phyloP scores from a whole-genome alignment of 352 stramenopile species.

The Phytophthora kernoviae region DNA sequence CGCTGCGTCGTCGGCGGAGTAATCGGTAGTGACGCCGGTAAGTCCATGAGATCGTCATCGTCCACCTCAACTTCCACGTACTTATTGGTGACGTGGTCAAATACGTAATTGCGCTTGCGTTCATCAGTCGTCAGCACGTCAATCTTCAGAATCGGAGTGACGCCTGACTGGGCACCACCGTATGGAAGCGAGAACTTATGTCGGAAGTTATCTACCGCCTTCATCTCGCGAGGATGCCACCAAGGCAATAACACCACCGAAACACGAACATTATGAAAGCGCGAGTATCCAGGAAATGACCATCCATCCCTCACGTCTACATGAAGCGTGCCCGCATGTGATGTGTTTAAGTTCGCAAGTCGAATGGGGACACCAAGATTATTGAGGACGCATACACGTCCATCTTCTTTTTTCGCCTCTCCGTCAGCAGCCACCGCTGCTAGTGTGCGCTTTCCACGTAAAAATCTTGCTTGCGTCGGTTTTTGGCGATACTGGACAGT shows the following conservation, averaged over 20 bases:
- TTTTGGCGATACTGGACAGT: conserved; percentile 80
- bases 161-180: conserved; percentile 82
- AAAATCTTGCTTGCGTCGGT: conserved; percentile 73
- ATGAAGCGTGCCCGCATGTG: conserved; percentile 74
- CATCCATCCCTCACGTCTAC: conserved; percentile 87
- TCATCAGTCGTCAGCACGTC: conserved; percentile 73
- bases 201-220: conserved; percentile 72
- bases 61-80: conserved; percentile 86
- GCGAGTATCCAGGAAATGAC: conserved; percentile 80
- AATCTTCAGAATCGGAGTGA: conserved; percentile 85
- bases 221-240: conserved; percentile 81
- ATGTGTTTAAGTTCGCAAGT: conserved; percentile 89
- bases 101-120: conserved; percentile 84
- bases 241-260: conserved; percentile 86
- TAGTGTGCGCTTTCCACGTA: conserved; percentile 78
- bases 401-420: conserved; percentile 84
- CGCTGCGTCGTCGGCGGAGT: conserved; percentile 21
- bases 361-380: conserved; percentile 89
- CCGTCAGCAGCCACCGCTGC: conserved; percentile 77
- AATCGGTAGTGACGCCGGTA: conserved; percentile 22
- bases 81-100: conserved; percentile 83
- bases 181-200: conserved; percentile 87
- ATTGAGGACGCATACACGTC: conserved; percentile 87
- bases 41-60: conserved; percentile 49
- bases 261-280: conserved; percentile 87